Evolutionary conservation across 495 filamentous ascomycete species (phyloP).

Genomic region (Aspergillus ellipticus): DNA sequence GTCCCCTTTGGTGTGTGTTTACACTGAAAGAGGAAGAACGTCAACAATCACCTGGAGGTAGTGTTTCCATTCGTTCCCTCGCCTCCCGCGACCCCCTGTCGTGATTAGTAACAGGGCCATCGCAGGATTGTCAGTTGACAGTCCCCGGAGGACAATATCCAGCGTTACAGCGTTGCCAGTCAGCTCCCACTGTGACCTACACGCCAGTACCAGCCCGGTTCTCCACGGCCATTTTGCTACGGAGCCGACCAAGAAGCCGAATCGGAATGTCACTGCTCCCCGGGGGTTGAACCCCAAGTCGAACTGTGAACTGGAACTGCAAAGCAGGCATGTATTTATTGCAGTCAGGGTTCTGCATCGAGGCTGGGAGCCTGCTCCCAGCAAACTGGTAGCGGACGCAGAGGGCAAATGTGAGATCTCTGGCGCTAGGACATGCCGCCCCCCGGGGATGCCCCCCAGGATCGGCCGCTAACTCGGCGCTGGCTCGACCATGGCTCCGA

Average conservation of each 20-base stretch:
- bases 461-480: constrained; percentile 4
- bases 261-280: not conserved
- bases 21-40: not conserved
- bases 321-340: not conserved
- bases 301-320: too few species aligned
- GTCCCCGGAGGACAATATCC: not conserved
- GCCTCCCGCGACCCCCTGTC: too few species aligned
- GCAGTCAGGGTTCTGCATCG: not conserved
- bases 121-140: too few species aligned
- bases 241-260: too few species aligned
- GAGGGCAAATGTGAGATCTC: constrained; percentile 22
- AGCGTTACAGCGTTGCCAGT: not conserved
- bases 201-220: not conserved
- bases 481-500: not conserved
- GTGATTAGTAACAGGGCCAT: too few species aligned
- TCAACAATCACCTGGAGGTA: not conserved
- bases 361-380: constrained; percentile 5
- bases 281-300: too few species aligned
- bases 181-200: not conserved
- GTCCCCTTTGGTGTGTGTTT: not conserved
- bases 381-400: not conserved
- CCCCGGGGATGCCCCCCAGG: constrained; percentile 3
- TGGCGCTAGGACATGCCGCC: constrained; percentile 10
- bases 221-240: not conserved
- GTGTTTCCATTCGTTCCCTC: not conserved